Conservation (phyloP, 176 grass and related monocot genomes). For the Coix lacrymajobi region DNA sequence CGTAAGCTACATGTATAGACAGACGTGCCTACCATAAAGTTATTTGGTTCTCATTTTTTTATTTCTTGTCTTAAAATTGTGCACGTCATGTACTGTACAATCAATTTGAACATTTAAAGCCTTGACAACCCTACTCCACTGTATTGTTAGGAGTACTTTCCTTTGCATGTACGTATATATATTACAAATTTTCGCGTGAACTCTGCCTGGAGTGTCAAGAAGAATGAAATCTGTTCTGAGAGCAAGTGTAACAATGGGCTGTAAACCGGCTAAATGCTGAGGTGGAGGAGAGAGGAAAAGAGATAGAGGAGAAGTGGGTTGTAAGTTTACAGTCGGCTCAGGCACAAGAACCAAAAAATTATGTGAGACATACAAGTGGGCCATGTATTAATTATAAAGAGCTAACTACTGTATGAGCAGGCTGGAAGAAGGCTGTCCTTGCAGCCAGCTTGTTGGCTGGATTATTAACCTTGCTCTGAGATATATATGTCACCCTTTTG, state of each 20-base stretch:
- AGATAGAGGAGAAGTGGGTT: too few species aligned
- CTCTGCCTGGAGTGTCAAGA: not conserved
- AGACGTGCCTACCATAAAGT: not conserved
- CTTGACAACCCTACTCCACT: not conserved
- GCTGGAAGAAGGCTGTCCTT: too few species aligned
- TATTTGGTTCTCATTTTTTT: not conserved
- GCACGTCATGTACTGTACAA: slow-evolving; percentile 1
- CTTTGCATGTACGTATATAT: not conserved
- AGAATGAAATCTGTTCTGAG: not conserved
- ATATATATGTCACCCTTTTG: not conserved
- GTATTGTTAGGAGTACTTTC: not conserved
- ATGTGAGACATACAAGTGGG: too few species aligned
- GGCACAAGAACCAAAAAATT: too few species aligned
- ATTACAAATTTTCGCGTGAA: not conserved
- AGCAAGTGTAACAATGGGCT: too few species aligned
- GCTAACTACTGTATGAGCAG: too few species aligned
- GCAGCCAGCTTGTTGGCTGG: too few species aligned
- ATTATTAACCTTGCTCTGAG: too few species aligned
- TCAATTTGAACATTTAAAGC: not conserved
- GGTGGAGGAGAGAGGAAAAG: too few species aligned
- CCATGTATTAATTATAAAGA: too few species aligned
- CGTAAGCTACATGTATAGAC: not conserved
- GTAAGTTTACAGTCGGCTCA: too few species aligned
- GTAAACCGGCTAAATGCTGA: too few species aligned
- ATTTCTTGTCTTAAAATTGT: not conserved